Evolutionary conservation across 805 yeast species (phyloP), one percentile per base, ranked within the genome.

Genomic region (Candida taoyuanica): DNA sequence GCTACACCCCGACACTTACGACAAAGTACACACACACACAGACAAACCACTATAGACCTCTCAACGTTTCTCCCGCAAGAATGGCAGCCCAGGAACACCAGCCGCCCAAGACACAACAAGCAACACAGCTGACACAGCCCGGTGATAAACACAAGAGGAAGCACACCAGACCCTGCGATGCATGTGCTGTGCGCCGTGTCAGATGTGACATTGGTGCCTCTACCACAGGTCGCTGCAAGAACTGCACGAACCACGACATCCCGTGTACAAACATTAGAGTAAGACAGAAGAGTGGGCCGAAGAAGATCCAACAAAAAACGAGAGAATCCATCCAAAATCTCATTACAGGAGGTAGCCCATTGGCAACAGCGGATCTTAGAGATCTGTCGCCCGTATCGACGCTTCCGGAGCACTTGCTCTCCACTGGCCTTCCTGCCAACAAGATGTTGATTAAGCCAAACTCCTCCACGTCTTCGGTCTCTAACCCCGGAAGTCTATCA

Each of bases 101-200:
- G n/a, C n/a, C 19, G 20, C 19, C 29, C 15, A 21, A 17, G 23
- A 5, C 29, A 15, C 29, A 16, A 17, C n/a, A 17, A 26, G 21
- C 23, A 16, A n/a, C n/a, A n/a, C n/a, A n/a, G n/a, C n/a, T n/a
- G n/a, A n/a, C 20, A 27, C 24, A 29, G 13, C 29, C 33, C 27
- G 18, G 29, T 24, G n/a, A 25, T 29, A 29, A 31, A 30, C 5
- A 16, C 20, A 32, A 35, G 21, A 40, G 34, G 26, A n/a, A 38
- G n/a, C 38, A 36, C 33, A 11, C 38, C 13, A 40, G 56, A 3
- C 56, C 56, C 3, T 52, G 56, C 33, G 56, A 52, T 18, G 56
- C 53, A 12, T 52, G 56, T 43, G 53, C 56, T 7, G 50, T 52
- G 3, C 47, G 56, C 36, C 43, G 55, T 18, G 55, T 52, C 23